Evolutionary conservation across 1,284 basidiomycete genomes (phyloP).

Genomic region (Laetiporus sulphureus): DNA sequence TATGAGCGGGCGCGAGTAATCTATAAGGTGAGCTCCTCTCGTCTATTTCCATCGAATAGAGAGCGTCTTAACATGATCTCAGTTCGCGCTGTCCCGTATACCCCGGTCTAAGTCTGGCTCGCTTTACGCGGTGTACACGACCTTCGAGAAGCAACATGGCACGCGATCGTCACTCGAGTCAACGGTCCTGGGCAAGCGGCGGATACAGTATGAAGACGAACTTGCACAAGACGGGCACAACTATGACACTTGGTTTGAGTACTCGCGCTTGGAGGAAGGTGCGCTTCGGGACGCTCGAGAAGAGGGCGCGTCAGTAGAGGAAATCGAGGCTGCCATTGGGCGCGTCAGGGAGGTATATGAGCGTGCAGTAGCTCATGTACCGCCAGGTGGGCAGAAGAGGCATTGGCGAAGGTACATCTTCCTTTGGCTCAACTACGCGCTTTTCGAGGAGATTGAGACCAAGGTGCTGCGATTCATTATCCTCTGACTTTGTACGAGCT

Average conservation of each 20-base stretch:
- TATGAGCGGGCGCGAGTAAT: slow-evolving; percentile 95
- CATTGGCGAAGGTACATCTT: slow-evolving; percentile 97
- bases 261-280: slow-evolving; percentile 88
- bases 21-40: slow-evolving; percentile 65
- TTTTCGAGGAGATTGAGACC: slow-evolving; percentile 96
- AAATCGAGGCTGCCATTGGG: slow-evolving; percentile 48
- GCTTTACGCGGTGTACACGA: slow-evolving; percentile 88
- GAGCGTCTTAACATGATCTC: too few species aligned
- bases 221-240: slow-evolving; percentile 83
- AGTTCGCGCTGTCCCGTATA: slow-evolving; percentile 91
- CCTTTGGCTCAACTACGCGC: slow-evolving; percentile 92
- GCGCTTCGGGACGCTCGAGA: slow-evolving; percentile 71
- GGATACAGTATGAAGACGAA: slow-evolving; percentile 98
- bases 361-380: slow-evolving; percentile 92
- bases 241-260: slow-evolving; percentile 99
- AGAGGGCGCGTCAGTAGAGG: slow-evolving; percentile 67
- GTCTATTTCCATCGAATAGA: slow-evolving; percentile 2
- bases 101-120: slow-evolving; percentile 85
- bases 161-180: slow-evolving; percentile 83
- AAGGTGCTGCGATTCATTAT: slow-evolving; percentile 43
- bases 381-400: slow-evolving; percentile 82
- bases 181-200: slow-evolving; percentile 92
- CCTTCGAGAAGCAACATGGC: slow-evolving; percentile 98
- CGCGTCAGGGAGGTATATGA: slow-evolving; percentile 94
- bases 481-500: slow-evolving; percentile 2